A percentile compares a stretch with the other conserved stretches of the same genome.
phyloP scores from a whole-genome alignment of 495 filamentous ascomycete species.

The Penicillium soppii region DNA sequence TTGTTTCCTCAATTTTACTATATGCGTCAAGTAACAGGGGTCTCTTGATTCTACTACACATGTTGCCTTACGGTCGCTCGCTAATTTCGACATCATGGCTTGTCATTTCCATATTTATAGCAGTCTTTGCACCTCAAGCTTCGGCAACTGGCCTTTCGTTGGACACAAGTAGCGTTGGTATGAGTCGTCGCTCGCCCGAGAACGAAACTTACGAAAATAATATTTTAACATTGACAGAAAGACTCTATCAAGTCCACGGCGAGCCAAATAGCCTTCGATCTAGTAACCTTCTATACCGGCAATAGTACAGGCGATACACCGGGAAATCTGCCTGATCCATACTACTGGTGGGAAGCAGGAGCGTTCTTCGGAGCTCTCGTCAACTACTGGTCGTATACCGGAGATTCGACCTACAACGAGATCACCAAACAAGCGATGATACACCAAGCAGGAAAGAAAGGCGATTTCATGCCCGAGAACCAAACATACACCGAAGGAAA shows the following conservation, averaged over 20 bases:
- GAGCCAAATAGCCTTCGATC: conserved; percentile 34
- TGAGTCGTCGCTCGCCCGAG: neutral
- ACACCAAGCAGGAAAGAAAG: conserved; percentile 63
- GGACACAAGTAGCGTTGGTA: neutral
- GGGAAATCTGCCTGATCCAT: conserved; percentile 67
- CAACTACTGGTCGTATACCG: conserved; percentile 79
- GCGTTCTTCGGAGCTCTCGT: conserved; percentile 71
- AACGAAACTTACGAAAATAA: no score
- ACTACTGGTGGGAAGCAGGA: conserved; percentile 78
- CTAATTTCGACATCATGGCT: neutral
- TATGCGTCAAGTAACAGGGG: neutral
- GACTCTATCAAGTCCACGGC: conserved; percentile 48
- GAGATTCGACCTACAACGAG: conserved; percentile 67
- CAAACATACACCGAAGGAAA: conserved; percentile 72
- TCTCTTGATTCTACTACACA: neutral
- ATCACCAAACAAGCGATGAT: conserved; percentile 62
- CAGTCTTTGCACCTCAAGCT: neutral
- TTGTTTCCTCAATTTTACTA: neutral
- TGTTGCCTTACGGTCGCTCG: neutral
- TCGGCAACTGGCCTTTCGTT: neutral
- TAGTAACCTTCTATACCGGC: conserved; percentile 61
- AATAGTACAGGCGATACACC: conserved; percentile 64
- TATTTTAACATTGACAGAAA: conserved; percentile 12
- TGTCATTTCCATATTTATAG: neutral
- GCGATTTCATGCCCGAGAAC: conserved; percentile 74